Evolutionary conservation across 2,329 filamentous ascomycete genomes (phyloP).

Genomic region (Alternaria ventricosa): DNA sequence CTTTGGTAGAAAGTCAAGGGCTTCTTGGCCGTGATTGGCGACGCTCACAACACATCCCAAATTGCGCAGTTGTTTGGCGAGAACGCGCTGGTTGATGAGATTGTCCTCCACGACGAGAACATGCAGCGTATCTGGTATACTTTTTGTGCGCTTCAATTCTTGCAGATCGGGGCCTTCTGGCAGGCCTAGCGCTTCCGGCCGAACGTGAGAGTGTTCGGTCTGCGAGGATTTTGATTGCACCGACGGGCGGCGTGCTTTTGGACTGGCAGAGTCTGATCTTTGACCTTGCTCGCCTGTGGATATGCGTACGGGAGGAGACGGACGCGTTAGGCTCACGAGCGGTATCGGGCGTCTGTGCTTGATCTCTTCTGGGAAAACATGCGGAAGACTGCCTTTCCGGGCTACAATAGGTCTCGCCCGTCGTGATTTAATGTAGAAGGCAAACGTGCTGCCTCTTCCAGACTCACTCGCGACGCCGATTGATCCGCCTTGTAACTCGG

Average conservation of each 20-base stretch:
- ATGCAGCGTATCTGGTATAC: conserved; percentile 21
- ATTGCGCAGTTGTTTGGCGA: conserved; percentile 49
- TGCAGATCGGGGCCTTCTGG: conserved; percentile 10
- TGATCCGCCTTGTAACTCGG: conserved; percentile 42
- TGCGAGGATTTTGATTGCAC: neutral
- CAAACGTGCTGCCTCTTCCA: conserved; percentile 39
- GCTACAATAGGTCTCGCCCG: conserved; percentile 11
- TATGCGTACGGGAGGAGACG: conserved; percentile 4
- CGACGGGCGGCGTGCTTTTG: neutral
- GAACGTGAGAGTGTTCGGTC: neutral
- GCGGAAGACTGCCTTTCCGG: conserved; percentile 25
- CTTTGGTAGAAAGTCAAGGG: conserved; percentile 41
- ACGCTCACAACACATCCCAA: conserved; percentile 47
- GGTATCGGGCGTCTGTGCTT: conserved; percentile 21
- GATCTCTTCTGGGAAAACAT: conserved; percentile 28
- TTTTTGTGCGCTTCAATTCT: conserved; percentile 15
- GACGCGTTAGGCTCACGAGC: conserved; percentile 3
- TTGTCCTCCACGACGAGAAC: conserved; percentile 50
- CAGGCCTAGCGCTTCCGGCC: conserved; percentile 7
- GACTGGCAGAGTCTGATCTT: neutral
- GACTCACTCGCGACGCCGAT: conserved; percentile 36
- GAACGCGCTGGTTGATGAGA: conserved; percentile 50
- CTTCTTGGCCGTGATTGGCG: conserved; percentile 49
- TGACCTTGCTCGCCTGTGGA: neutral
- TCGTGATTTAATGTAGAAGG: conserved; percentile 42